phyloP scores from a whole-genome alignment of 495 filamentous ascomycete species.

The Elasticomyces elasticus region DNA sequence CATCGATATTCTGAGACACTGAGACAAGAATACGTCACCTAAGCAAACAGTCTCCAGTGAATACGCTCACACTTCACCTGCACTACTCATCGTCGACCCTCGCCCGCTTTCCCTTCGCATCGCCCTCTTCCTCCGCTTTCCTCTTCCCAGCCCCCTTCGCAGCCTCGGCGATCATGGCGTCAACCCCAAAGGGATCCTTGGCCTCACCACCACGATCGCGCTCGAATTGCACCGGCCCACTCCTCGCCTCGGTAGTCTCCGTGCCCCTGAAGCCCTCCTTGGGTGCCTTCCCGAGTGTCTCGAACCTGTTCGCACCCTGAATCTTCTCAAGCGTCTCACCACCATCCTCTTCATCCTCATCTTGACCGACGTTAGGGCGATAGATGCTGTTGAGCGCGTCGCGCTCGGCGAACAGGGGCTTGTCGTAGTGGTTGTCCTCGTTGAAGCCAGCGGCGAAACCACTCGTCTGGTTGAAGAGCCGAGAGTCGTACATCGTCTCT shows the following conservation, averaged over 20 bases:
- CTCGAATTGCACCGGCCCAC: constrained; percentile 98
- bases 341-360: constrained; percentile 66
- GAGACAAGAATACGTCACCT: background rate
- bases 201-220: constrained; percentile 52
- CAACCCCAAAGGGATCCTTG: constrained; percentile 88
- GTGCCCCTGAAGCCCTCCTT: constrained; percentile 82
- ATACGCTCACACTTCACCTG: background rate
- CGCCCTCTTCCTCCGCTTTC: constrained; percentile 74
- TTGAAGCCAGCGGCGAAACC: constrained; percentile 89
- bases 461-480: constrained; percentile 86
- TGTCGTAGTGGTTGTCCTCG: constrained; percentile 96
- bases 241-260: constrained; percentile 73
- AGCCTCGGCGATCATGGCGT: constrained; percentile 81
- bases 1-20: background rate
- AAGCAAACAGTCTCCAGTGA: background rate
- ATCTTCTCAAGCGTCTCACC: constrained; percentile 80
- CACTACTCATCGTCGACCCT: constrained; percentile 62
- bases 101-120: constrained; percentile 63
- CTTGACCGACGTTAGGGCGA: constrained; percentile 59
- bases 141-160: constrained; percentile 50
- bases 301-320: constrained; percentile 71
- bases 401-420: constrained; percentile 91
- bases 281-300: constrained; percentile 68
- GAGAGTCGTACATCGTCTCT: constrained; percentile 93
- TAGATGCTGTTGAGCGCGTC: constrained; percentile 95